Conservation (phyloP, 2,329 filamentous ascomycete genomes). For the Pleoardoris graminearum region DNA sequence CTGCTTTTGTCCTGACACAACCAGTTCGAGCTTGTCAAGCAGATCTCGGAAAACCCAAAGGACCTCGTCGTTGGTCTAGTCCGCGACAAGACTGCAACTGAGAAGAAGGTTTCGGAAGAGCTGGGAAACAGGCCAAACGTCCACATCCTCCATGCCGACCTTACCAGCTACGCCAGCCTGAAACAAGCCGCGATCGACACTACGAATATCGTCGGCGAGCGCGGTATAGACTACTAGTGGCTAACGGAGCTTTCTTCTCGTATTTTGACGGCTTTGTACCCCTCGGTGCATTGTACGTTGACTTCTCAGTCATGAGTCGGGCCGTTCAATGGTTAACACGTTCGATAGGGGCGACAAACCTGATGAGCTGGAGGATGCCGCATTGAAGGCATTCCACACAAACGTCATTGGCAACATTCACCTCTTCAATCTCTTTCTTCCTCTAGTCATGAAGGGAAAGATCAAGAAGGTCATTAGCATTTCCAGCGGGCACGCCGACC, state of each 20-base stretch:
- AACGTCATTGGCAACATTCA: constrained; percentile 60
- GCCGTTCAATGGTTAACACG: not conserved
- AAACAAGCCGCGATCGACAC: constrained; percentile 27
- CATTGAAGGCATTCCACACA: constrained; percentile 41
- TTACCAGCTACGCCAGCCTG: constrained; percentile 23
- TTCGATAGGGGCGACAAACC: constrained; percentile 34
- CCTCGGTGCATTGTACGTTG: constrained; percentile 48
- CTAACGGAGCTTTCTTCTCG: constrained; percentile 52
- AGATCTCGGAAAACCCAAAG: constrained; percentile 49
- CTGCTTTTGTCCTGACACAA: not conserved
- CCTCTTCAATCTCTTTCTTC: constrained; percentile 58
- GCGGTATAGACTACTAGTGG: constrained; percentile 57
- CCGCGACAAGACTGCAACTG: constrained; percentile 48
- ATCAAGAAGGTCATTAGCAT: constrained; percentile 61
- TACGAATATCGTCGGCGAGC: constrained; percentile 19
- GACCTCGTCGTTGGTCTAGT: constrained; percentile 31
- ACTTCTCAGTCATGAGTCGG: not conserved
- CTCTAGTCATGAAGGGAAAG: constrained; percentile 55
- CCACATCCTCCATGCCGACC: constrained; percentile 27
- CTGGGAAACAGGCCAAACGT: constrained; percentile 33
- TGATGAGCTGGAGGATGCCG: constrained; percentile 37
- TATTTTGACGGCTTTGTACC: constrained; percentile 31
- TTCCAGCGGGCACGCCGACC: constrained; percentile 53
- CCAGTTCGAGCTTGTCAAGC: constrained; percentile 56
- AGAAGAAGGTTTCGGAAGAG: constrained; percentile 50